phyloP scores from a whole-genome alignment of 192 early-diverging fungal species.

The Fimicolochytrium jonesii region DNA sequence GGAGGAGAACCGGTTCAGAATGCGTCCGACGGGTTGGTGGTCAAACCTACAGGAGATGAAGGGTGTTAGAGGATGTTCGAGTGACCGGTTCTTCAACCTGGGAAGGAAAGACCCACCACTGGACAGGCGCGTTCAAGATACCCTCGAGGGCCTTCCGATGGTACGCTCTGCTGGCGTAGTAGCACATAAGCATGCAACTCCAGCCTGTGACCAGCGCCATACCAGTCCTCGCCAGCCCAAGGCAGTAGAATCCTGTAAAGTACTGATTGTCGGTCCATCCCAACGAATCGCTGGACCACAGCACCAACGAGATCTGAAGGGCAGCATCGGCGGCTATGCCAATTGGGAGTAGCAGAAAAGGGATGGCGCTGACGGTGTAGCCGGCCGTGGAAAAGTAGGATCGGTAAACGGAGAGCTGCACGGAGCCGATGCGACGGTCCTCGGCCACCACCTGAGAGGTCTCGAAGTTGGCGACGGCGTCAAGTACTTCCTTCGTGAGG shows the following conservation, averaged over 20 bases:
- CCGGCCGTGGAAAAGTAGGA: slow-evolving; percentile 32
- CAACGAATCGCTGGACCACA: not conserved
- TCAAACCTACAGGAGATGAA: slow-evolving; percentile 39
- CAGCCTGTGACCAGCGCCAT: not conserved
- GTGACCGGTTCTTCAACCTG: no score
- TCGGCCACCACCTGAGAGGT: slow-evolving; percentile 44
- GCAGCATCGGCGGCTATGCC: not conserved
- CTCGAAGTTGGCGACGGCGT: not conserved
- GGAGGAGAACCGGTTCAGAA: slow-evolving; percentile 80
- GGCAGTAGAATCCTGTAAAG: not conserved
- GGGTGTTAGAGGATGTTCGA: no score
- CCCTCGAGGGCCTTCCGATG: slow-evolving; percentile 32
- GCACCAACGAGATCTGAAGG: not conserved
- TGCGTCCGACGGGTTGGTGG: slow-evolving; percentile 63
- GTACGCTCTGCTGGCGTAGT: not conserved
- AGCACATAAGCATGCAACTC: not conserved
- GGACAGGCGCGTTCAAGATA: slow-evolving; percentile 35
- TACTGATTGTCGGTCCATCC: slow-evolving; percentile 2
- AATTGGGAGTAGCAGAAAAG: not conserved
- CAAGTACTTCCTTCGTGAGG: slow-evolving; percentile 3
- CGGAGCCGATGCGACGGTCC: slow-evolving; percentile 35
- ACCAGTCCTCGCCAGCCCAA: not conserved
- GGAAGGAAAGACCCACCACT: slow-evolving; percentile 46
- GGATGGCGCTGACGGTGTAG: not conserved
- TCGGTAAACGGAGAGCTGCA: slow-evolving; percentile 31